Conservation (phyloP, 2,329 filamentous ascomycete species). For the Alternaria gansuensis region DNA sequence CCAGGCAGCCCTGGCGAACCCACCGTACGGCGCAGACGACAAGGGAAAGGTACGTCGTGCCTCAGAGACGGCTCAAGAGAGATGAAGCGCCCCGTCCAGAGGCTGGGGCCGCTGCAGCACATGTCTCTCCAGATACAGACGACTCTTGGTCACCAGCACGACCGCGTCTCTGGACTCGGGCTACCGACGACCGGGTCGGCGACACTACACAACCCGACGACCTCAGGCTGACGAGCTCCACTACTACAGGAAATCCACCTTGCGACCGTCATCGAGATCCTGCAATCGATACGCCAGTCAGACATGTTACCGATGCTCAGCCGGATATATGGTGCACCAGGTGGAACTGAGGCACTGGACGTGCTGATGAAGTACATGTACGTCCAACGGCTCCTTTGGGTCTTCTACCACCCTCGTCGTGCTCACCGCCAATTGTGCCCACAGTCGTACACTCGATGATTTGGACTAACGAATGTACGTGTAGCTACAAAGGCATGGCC, state of each 20-base stretch:
- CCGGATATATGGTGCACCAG: conserved; percentile 78
- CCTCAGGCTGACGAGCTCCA: conserved; percentile 40
- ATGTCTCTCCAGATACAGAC: conserved; percentile 37
- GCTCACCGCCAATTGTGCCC: neutral
- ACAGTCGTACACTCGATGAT: conserved; percentile 3
- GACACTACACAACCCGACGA: conserved; percentile 30
- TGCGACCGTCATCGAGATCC: conserved; percentile 86
- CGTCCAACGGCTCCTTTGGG: conserved; percentile 48
- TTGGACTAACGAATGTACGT: conserved; percentile 27
- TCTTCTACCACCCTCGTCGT: neutral
- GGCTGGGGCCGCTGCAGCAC: neutral
- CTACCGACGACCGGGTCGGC: conserved; percentile 36
- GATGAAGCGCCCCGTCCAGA: conserved; percentile 16
- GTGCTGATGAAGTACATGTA: conserved; percentile 98
- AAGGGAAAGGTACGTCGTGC: conserved; percentile 60
- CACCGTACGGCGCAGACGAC: conserved; percentile 72
- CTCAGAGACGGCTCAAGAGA: conserved; percentile 15
- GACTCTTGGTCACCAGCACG: conserved; percentile 27
- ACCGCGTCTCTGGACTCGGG: conserved; percentile 36
- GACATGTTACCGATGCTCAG: conserved; percentile 92
- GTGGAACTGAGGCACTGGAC: conserved; percentile 85
- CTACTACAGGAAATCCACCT: conserved; percentile 78
- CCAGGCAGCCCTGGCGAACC: conserved; percentile 82
- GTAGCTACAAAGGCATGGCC: conserved; percentile 89
- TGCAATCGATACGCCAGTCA: conserved; percentile 94